Base-by-base conservation (phyloP, 306 rosid genomes). In the Malus sylvestris region DNA sequence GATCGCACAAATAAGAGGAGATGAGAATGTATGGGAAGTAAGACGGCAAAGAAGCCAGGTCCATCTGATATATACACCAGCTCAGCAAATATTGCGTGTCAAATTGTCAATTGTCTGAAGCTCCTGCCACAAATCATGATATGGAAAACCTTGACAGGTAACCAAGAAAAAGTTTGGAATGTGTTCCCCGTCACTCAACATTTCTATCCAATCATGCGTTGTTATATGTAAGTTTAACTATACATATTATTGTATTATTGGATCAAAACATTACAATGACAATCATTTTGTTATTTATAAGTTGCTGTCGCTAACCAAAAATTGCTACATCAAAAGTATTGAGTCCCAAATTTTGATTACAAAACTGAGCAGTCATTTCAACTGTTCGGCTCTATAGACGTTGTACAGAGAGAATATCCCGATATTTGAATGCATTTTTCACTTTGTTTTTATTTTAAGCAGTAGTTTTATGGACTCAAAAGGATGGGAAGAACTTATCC, bases 401-500 rank as follows among this genome's bases (percentile, higher is more conserved):
- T 51, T 3, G 8, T 16, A 5, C 20, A 51, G 1, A 51, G 20
- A 15, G 55, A 51, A 2, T 15, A 18, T 51, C 20, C 19, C 20
- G 52, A 49, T 25, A 9, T 59, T 8, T 13, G 20, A 49, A 16
- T 74, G 46, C 77, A 15, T 46, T 59, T 62, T 63, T n/a, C 35
- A 61, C 49, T 62, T 68, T 4, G 27, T 29, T 69, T 68, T 59
- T 11, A 14, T 27, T 61, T 27, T 23, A 30, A 9, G 12, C 68
- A 32, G 3, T 64, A 23, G 14, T 64, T 64, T 64, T 69, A 18
- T 27, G 22, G 61, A 23, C 40, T 86, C 77, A 83, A 44, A 86
- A 66, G 6, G 94, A 70, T 11, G 89, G 92, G 65, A 89, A 90
- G 51, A 85, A 78, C 79, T 82, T 81, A 63, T 86, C 80, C 22